phyloP scores from a whole-genome alignment of 2,329 filamentous ascomycete genomes.

The Colletotrichum orbiculare region DNA sequence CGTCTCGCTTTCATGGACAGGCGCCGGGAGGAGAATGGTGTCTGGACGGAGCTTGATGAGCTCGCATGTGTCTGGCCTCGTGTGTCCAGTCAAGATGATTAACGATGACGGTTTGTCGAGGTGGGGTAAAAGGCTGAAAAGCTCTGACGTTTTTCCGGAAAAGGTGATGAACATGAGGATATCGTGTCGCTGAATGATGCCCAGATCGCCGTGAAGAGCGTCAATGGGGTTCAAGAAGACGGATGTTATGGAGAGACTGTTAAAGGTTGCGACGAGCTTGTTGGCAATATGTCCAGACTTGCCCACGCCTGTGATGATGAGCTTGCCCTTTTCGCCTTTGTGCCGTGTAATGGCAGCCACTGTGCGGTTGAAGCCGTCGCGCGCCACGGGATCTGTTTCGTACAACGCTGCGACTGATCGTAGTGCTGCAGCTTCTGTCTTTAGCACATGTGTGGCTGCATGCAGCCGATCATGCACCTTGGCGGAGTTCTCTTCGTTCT shows the following conservation, averaged over 20 bases:
- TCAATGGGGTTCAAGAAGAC: slow-evolving; percentile 92
- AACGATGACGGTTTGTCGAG: slow-evolving; percentile 74
- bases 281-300: slow-evolving; percentile 92
- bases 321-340: slow-evolving; percentile 73
- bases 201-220: slow-evolving; percentile 91
- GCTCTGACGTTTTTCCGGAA: slow-evolving; percentile 87
- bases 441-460: slow-evolving; percentile 84
- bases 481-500: slow-evolving; percentile 37
- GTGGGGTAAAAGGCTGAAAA: slow-evolving; percentile 81
- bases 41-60: slow-evolving; percentile 70
- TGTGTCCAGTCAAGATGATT: slow-evolving; percentile 83
- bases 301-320: slow-evolving; percentile 88
- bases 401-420: slow-evolving; percentile 81
- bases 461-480: slow-evolving; percentile 57
- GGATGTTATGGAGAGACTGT: slow-evolving; percentile 83
- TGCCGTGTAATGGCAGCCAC: slow-evolving; percentile 76
- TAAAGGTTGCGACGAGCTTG: slow-evolving; percentile 93
- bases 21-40: slow-evolving; percentile 84
- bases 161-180: slow-evolving; percentile 89
- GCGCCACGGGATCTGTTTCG: slow-evolving; percentile 73
- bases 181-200: slow-evolving; percentile 80
- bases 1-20: slow-evolving; percentile 84
- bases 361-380: slow-evolving; percentile 75
- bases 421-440: slow-evolving; percentile 84
- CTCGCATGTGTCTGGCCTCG: slow-evolving; percentile 73